Evolutionary conservation across 2,329 filamentous ascomycete genomes (phyloP).

Genomic region (Stagonosporopsis cucurbitacearum): DNA sequence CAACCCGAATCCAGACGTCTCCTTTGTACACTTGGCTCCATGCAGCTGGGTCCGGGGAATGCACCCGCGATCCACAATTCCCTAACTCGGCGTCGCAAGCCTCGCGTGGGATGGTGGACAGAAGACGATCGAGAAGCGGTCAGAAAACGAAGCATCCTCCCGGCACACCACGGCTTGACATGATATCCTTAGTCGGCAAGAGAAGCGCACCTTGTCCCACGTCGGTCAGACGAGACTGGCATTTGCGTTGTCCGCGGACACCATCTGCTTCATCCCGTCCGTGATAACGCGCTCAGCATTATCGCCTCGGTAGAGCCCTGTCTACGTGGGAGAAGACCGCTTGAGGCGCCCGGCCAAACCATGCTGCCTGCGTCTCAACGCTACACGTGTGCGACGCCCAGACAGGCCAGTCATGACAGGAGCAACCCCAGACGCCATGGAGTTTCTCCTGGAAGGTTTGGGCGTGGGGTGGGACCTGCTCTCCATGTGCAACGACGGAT

Average conservation of each 20-base stretch:
- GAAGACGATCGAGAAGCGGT: constrained; percentile 29
- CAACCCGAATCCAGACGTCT: constrained; percentile 24
- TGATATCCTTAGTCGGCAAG: constrained; percentile 20
- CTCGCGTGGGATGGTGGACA: constrained; percentile 32
- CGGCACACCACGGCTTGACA: constrained; percentile 13
- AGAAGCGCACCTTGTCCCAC: constrained; percentile 19
- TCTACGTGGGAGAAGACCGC: constrained; percentile 19
- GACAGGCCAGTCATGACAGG: constrained; percentile 22
- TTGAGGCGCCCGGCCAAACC: constrained; percentile 11
- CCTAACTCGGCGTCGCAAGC: constrained; percentile 29
- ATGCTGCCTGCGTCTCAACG: constrained; percentile 19
- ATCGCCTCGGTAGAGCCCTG: constrained; percentile 17
- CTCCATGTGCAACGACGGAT: constrained; percentile 36
- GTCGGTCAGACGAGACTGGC: constrained; percentile 12
- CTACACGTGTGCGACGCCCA: constrained; percentile 15
- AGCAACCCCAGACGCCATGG: constrained; percentile 29
- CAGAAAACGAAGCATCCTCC: constrained; percentile 28
- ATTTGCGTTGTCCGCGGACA: constrained; percentile 16
- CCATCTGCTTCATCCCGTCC: constrained; percentile 24
- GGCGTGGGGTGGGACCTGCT: constrained; percentile 44
- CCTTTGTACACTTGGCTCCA: constrained; percentile 25
- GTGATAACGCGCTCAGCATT: constrained; percentile 15
- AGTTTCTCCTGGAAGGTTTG: constrained; percentile 26
- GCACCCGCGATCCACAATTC: constrained; percentile 34
- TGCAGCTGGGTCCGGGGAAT: constrained; percentile 32